Conservation (phyloP, 2,329 filamentous ascomycete species). For the Ceratocystiopsis minuta region DNA sequence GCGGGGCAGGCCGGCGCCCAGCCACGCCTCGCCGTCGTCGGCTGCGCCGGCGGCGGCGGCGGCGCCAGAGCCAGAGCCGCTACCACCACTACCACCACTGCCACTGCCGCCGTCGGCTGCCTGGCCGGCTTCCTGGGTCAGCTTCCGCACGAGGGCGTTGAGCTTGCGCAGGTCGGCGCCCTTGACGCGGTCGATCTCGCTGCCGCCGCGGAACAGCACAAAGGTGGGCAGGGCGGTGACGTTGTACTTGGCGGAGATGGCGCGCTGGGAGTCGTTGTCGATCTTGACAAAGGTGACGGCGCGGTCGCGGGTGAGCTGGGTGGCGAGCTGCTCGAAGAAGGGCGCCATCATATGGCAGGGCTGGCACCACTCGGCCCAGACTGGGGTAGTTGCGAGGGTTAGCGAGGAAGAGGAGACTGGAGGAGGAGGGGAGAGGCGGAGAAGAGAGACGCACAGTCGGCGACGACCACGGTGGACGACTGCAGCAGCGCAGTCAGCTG, state of each 20-base stretch:
- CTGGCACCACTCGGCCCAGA: constrained; percentile 75
- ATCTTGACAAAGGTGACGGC: constrained; percentile 66
- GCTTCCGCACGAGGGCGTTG: constrained; percentile 49
- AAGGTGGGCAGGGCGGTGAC: constrained; percentile 79
- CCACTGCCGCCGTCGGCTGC: constrained; percentile 16
- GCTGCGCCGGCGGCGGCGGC: neutral
- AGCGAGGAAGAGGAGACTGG: neutral
- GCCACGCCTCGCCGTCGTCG: constrained; percentile 32
- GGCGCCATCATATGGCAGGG: constrained; percentile 75
- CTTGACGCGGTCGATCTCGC: constrained; percentile 47
- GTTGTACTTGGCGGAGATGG: constrained; percentile 54
- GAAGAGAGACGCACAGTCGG: constrained; percentile 53
- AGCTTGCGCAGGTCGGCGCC: constrained; percentile 60
- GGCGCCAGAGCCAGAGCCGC: constrained; percentile 16
- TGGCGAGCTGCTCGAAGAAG: constrained; percentile 60
- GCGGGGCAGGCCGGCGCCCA: constrained; percentile 55
- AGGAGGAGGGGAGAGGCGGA: constrained; percentile 3
- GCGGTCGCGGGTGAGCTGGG: constrained; percentile 50
- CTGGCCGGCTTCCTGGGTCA: constrained; percentile 46
- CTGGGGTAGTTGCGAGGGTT: constrained; percentile 23
- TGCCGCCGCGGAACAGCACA: constrained; percentile 62
- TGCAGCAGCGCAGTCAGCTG: constrained; percentile 53
- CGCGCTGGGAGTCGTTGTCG: constrained; percentile 40
- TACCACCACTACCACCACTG: constrained; percentile 22
- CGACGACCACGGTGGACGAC: constrained; percentile 62